phyloP scores from a whole-genome alignment of 202 grass and related monocot species.

The Zoysia matrella region DNA sequence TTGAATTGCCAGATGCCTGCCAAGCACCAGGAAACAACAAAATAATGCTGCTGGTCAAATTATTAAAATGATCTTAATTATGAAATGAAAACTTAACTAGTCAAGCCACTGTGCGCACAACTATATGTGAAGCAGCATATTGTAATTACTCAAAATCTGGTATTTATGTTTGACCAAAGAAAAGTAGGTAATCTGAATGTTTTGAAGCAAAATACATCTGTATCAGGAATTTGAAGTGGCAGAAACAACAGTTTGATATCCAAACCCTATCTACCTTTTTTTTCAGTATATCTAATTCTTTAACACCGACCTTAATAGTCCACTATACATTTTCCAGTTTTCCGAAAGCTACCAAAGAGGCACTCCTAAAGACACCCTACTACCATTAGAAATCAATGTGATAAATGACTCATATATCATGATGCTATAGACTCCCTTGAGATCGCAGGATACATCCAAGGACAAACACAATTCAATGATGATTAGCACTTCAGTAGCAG shows the following conservation, averaged over 20 bases:
- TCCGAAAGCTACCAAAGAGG: constrained; percentile 16
- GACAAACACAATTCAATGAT: neutral
- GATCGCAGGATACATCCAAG: neutral
- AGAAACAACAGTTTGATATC: constrained; percentile 26
- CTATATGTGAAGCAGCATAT: neutral
- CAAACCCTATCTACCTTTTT: neutral
- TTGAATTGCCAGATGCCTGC: constrained; percentile 78
- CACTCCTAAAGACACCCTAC: neutral
- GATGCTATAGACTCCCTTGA: neutral
- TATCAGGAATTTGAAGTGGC: constrained; percentile 16
- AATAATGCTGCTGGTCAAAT: neutral
- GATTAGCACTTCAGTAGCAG: neutral
- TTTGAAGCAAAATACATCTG: neutral
- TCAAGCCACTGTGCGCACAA: constrained; percentile 1
- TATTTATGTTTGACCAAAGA: neutral
- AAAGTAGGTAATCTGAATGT: constrained; percentile 3
- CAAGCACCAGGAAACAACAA: constrained; percentile 34
- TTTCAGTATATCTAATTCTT: neutral
- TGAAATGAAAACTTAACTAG: neutral
- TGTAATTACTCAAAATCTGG: neutral
- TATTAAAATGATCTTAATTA: constrained; percentile 29
- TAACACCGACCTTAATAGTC: neutral
- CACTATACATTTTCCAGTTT: neutral
- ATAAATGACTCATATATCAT: neutral
- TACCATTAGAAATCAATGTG: neutral